These are phyloP conservation scores for Aspergillus felis DNA, from an alignment of 2,329 filamentous ascomycete species.

Conservation along the genomic window DNA sequence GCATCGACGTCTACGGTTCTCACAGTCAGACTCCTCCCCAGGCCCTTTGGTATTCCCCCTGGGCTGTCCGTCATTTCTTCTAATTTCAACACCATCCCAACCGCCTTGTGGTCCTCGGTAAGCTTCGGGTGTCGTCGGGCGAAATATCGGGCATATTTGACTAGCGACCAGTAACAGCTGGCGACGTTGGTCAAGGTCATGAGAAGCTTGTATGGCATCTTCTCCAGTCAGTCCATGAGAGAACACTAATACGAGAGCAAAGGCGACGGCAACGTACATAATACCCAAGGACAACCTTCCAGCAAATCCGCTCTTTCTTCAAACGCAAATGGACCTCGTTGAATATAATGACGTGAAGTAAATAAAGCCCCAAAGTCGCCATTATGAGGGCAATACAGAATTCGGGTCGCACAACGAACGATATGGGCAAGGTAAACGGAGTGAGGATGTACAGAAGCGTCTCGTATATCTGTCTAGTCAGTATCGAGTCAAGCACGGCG, in stretches of 20 bases:
- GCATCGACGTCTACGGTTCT: neutral
- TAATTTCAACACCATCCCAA: slow-evolving; percentile 26
- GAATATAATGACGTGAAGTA: slow-evolving; percentile 44
- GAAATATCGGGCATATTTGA: slow-evolving; percentile 46
- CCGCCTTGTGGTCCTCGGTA: slow-evolving; percentile 45
- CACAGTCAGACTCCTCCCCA: slow-evolving; percentile 11
- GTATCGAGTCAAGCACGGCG: neutral
- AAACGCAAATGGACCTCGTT: slow-evolving; percentile 47
- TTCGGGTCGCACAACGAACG: slow-evolving; percentile 39
- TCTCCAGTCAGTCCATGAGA: too few relatives aligned
- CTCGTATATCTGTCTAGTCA: slow-evolving; percentile 37
- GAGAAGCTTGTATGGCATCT: slow-evolving; percentile 42
- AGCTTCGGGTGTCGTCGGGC: slow-evolving; percentile 47
- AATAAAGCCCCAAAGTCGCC: slow-evolving; percentile 39
- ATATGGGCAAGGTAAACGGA: slow-evolving; percentile 46
- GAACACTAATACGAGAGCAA: neutral
- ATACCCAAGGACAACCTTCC: slow-evolving; percentile 37
- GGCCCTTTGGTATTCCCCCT: neutral
- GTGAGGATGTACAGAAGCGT: slow-evolving; percentile 45
- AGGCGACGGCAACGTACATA: slow-evolving; percentile 25
- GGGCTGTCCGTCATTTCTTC: slow-evolving; percentile 8
- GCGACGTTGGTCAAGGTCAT: slow-evolving; percentile 45
- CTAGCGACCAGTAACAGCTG: slow-evolving; percentile 40
- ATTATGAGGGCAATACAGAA: slow-evolving; percentile 40
- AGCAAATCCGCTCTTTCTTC: slow-evolving; percentile 43